phyloP scores from a whole-genome alignment of 1,139 yeast genomes.

The Hansenula sp. region DNA sequence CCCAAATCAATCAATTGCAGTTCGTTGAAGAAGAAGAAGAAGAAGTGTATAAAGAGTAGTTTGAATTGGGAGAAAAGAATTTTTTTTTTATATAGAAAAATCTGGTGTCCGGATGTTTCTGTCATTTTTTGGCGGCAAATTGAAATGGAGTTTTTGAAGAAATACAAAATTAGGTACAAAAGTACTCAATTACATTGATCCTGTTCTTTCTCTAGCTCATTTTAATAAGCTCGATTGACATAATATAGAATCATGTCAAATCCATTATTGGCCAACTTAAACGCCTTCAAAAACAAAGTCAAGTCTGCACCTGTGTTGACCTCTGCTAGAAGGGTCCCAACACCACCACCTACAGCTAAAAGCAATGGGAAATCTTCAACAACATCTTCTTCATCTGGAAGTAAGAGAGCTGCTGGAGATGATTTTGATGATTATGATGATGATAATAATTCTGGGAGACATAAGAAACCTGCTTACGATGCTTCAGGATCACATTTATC shows the following conservation, averaged over 20 bases:
- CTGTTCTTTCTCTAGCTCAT: no score
- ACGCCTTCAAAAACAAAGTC: slow-evolving; percentile 56
- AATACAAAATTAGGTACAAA: slow-evolving; percentile 8
- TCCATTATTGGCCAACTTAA: slow-evolving; percentile 43
- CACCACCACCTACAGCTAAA: slow-evolving; percentile 12
- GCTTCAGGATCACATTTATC: slow-evolving; percentile 61
- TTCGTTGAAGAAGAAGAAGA: background rate
- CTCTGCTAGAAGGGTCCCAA: slow-evolving; percentile 25
- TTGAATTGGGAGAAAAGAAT: background rate
- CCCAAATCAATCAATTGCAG: background rate
- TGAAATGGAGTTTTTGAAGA: background rate
- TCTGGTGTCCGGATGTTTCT: background rate
- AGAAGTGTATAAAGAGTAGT: background rate
- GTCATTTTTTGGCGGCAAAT: no score
- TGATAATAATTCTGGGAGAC: slow-evolving; percentile 23
- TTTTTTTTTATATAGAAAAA: background rate
- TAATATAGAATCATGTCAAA: slow-evolving; percentile 35
- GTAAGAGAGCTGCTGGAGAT: slow-evolving; percentile 12
- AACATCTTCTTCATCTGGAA: slow-evolving; percentile 9
- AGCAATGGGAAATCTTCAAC: background rate
- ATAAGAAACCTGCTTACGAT: slow-evolving; percentile 30
- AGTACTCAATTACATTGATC: no score
- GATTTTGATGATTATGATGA: slow-evolving; percentile 23
- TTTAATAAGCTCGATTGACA: no score
- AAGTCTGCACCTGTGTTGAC: slow-evolving; percentile 13